Evolutionary conservation across 2,329 filamentous ascomycete species (phyloP).

Genomic region (Ophiostoma angusticollis): DNA sequence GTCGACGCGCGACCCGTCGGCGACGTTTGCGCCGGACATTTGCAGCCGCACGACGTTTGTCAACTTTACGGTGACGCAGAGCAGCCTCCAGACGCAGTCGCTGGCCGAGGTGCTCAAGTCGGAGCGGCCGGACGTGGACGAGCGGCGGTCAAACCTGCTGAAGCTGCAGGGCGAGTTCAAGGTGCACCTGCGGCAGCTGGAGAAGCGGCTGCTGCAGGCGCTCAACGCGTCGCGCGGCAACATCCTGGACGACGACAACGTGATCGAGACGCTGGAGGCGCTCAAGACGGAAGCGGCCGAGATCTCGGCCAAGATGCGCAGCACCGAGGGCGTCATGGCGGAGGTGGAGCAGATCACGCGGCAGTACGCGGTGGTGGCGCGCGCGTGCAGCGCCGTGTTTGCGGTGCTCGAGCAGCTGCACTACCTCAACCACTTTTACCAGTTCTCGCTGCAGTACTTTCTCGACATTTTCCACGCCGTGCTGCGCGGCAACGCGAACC

Average conservation of each 20-base stretch:
- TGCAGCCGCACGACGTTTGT: slow-evolving; percentile 98
- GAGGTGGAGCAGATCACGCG: slow-evolving; percentile 94
- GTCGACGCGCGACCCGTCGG: slow-evolving; percentile 88
- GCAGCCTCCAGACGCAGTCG: slow-evolving; percentile 95
- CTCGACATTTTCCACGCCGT: slow-evolving; percentile 94
- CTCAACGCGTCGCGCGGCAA: slow-evolving; percentile 96
- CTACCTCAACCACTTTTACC: slow-evolving; percentile 98
- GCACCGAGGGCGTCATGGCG: slow-evolving; percentile 95
- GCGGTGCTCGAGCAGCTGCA: slow-evolving; percentile 93
- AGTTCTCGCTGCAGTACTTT: slow-evolving; percentile 98
- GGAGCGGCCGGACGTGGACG: slow-evolving; percentile 92
- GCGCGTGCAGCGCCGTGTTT: slow-evolving; percentile 93
- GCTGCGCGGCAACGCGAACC: slow-evolving; percentile 63
- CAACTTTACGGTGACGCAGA: slow-evolving; percentile 98
- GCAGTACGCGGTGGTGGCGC: slow-evolving; percentile 85
- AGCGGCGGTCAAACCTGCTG: slow-evolving; percentile 91
- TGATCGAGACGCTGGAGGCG: slow-evolving; percentile 94
- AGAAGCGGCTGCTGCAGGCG: slow-evolving; percentile 86
- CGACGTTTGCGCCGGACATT: slow-evolving; percentile 88
- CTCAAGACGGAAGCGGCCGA: slow-evolving; percentile 96
- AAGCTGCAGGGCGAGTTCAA: slow-evolving; percentile 99
- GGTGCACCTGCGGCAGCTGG: slow-evolving; percentile 88
- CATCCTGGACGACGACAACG: slow-evolving; percentile 94
- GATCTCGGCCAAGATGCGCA: slow-evolving; percentile 89
- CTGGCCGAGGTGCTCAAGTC: slow-evolving; percentile 96